Base-by-base conservation (phyloP, 768 basidiomycete species). In the Clavaria fumosa region DNA sequence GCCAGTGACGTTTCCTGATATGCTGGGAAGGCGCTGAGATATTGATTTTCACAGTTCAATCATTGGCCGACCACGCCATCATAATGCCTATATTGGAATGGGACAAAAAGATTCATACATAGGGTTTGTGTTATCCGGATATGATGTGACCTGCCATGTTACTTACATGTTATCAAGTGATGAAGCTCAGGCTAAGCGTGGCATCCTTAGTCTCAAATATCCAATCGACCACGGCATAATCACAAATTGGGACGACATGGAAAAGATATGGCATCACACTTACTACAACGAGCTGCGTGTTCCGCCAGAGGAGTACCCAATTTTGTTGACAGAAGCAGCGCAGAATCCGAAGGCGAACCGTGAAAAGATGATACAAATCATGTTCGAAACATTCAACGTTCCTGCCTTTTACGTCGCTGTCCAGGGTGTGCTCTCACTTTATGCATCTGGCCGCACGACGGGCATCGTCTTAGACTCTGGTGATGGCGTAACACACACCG, bases 221-320 rank as follows among this genome's bases (percentile, higher is more conserved):
- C 89, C 85, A 37, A 88, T 88, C 49, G 83, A 89, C 58, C 85
- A 88, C 63, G 84, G 85, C 61, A 81, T 88, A 53, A 83, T 93
- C 57, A 90, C 88, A 60, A 90, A 95, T 75, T 95, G 90, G 90
- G 90, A 91, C 52, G 89, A 91, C 62, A 91, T 91, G 88, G 90
- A 93, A 67, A 90, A 91, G 66, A 91, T 91, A 58, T 93, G 88
- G 88, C 86, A 90, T 59, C 88, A 91, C 67, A 90, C 89, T 22
- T 93, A 91, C 63, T 91, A 86, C 74, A 90, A 90, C 57, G 86
- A 88, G 60, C 76, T 88, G 43, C 84, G 85, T 63, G 84, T 90
- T 48, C 85, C 84, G 3, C 85, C 86, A 20, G 84, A 90, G 59
- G 84, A 88, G 66, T 83, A 89, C 67, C 86, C 86, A 45, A 79